phyloP scores from a whole-genome alignment of 129 eudicot species.

The Flaveria ramosissima region DNA sequence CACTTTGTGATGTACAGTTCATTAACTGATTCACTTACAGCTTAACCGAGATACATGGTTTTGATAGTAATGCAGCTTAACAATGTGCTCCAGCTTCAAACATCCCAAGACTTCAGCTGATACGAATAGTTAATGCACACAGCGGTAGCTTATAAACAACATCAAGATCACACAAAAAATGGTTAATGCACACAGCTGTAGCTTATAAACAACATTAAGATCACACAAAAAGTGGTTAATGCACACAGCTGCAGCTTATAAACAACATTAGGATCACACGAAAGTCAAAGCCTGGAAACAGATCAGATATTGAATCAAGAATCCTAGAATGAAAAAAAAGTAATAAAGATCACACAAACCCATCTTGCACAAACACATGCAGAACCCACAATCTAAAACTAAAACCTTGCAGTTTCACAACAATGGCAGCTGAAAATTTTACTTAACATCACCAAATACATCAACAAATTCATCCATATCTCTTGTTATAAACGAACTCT shows the following conservation, averaged over 20 bases:
- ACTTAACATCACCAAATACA: constrained; percentile 26
- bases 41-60: constrained; percentile 5
- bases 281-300: not conserved
- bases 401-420: constrained; percentile 8
- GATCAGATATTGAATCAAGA: not conserved
- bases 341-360: not conserved
- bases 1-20: constrained; percentile 1
- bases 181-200: not conserved
- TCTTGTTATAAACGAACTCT: not conserved
- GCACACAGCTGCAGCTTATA: not conserved
- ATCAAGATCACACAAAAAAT: no score
- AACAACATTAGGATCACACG: constrained; percentile 9
- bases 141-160: constrained; percentile 2
- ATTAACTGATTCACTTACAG: constrained; percentile 1
- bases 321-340: not conserved
- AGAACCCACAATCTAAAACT: not conserved
- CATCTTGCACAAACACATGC: constrained; percentile 14
- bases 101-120: constrained; percentile 14
- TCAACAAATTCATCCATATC: not conserved
- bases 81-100: constrained; percentile 2
- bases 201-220: not conserved
- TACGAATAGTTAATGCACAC: not conserved
- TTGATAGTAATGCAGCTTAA: not conserved
- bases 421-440: constrained; percentile 21
- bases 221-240: no score